Evolutionary conservation across 495 filamentous ascomycete species (phyloP).

Genomic region (Penicillium roqueforti): DNA sequence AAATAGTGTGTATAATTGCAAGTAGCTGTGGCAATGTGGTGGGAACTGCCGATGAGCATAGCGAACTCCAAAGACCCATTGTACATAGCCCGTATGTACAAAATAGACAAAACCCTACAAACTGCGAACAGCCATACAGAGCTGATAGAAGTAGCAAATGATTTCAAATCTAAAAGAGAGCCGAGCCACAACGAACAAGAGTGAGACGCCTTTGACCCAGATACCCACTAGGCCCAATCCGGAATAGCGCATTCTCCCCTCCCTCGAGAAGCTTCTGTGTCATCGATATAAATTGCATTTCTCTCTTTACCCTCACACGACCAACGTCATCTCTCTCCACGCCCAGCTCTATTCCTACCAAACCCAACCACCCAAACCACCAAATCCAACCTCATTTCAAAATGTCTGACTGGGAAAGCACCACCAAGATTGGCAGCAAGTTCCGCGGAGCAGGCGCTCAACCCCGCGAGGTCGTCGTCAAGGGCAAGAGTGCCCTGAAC

Average conservation of each 20-base stretch:
- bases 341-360: neutral
- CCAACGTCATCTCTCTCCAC: constrained; percentile 12
- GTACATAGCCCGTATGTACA: too few relatives aligned
- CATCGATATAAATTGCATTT: constrained; percentile 39
- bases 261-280: constrained; percentile 48
- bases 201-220: neutral
- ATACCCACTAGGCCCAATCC: constrained; percentile 14
- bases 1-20: neutral
- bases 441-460: constrained; percentile 52
- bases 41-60: neutral
- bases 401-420: constrained; percentile 74
- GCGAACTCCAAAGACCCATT: neutral
- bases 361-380: constrained; percentile 7
- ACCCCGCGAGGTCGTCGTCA: constrained; percentile 78
- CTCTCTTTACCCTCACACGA: constrained; percentile 33
- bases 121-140: neutral
- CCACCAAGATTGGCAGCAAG: constrained; percentile 92
- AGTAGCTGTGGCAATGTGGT: constrained; percentile 5
- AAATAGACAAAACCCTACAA: neutral
- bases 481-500: constrained; percentile 83
- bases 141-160: neutral
- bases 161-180: neutral
- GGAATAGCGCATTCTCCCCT: constrained; percentile 30
- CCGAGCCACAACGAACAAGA: neutral
- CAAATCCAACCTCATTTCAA: constrained; percentile 17